Evolutionary conservation across 352 stramenopile species (phyloP), one percentile per base, ranked within the genome.

Genomic region (Globisporangium solare): DNA sequence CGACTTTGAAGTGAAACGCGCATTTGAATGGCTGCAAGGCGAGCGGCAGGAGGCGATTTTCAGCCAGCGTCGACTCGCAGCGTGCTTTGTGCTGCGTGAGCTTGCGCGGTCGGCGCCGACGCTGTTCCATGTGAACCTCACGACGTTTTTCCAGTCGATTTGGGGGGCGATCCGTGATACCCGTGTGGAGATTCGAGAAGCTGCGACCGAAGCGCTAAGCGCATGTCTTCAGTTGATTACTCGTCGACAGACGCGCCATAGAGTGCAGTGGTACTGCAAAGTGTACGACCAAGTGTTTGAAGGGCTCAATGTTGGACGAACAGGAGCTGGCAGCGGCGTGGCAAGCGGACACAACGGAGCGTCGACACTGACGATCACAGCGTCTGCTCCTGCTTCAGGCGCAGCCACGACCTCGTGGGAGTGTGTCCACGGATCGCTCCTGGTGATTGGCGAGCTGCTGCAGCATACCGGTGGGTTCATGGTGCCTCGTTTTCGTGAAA

Each of bases 391-490:
- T 11, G 11, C 52, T 18, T 47, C 37, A 45, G 60, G 47, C 48
- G 52, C 63, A 2, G 45, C 62, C 6, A 47, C 71, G 27, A 65
- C 77, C 2, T 76, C 82, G 6, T 92, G 82, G 83, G 83, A 91
- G 49, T 83, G 74, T 39, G 80, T 92, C 0, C 97, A 99, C 65
- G 97, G 97, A 12, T 98, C 95, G 7, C 71, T 99, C 20, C 71
- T 99, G 0, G 90, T 97, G 10, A 91, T 99, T 21, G 83, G 85
- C 27, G 92, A 98, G 52, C 83, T 99, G 57, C 75, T 99, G 31
- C 76, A 96, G 11, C 89, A 98, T 64, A 97, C 96, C 5, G 83
- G 93, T 1, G 70, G 83, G n/a, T 99, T 99, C 67, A 98, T 99
- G 84, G 74, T 98, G 31, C 96, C 97, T 8, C 83, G 97, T 6